These are phyloP conservation scores for Podaxis sp. DNA, from an alignment of 768 basidiomycete genomes.

Conservation along the genomic window DNA sequence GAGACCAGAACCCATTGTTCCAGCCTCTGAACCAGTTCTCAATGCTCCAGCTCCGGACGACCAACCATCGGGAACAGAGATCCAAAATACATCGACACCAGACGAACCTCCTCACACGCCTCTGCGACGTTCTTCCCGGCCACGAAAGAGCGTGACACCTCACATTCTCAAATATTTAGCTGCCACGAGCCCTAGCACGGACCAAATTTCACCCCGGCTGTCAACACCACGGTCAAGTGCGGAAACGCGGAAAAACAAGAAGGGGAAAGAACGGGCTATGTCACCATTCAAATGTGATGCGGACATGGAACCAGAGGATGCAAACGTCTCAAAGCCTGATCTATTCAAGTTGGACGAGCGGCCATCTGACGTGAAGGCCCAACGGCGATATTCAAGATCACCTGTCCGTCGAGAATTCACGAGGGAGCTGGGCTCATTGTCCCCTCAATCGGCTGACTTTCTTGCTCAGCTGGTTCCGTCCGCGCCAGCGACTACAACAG, in stretches of 20 bases:
- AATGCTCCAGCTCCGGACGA: not conserved
- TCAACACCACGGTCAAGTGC: conserved; percentile 20
- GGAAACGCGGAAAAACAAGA: conserved; percentile 22
- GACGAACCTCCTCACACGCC: conserved; percentile 24
- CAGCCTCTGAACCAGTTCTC: not conserved
- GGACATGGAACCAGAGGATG: not conserved
- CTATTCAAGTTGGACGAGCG: not conserved
- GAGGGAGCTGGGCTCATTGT: conserved; percentile 53
- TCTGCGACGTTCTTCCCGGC: conserved; percentile 37
- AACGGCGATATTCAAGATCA: conserved; percentile 7
- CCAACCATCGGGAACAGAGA: not conserved
- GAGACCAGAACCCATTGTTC: not conserved
- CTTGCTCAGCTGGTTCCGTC: conserved; percentile 24
- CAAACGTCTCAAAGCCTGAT: not conserved
- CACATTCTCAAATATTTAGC: conserved; percentile 18
- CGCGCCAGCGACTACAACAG: conserved; percentile 10
- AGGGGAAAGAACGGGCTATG: conserved; percentile 12
- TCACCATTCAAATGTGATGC: not conserved
- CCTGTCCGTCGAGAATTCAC: conserved; percentile 9
- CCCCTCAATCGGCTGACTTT: conserved; percentile 50
- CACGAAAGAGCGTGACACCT: conserved; percentile 33
- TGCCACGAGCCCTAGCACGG: conserved; percentile 13
- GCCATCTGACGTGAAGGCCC: not conserved
- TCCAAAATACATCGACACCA: not conserved
- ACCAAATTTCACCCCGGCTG: not conserved